A percentile compares a stretch with the other conserved stretches of the same genome.
phyloP scores from a whole-genome alignment of 345 rosid genomes.

The Citrus unshiu region DNA sequence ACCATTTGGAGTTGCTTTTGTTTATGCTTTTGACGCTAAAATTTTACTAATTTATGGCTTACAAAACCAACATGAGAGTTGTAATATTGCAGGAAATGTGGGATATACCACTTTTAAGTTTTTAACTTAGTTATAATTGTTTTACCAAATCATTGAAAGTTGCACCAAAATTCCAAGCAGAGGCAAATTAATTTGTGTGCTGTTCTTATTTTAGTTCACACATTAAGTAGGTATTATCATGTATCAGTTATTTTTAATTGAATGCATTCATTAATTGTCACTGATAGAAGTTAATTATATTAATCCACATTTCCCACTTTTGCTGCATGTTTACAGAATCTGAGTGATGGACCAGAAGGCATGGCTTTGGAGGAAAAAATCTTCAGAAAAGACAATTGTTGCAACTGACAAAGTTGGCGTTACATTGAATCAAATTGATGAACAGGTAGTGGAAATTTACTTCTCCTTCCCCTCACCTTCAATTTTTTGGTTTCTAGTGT shows the following conservation, averaged over 20 bases:
- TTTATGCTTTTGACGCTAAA: neutral
- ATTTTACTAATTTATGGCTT: neutral
- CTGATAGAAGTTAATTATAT: neutral
- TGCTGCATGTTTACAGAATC: neutral
- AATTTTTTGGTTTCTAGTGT: neutral
- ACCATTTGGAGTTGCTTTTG: neutral
- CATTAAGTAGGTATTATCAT: neutral
- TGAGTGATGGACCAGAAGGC: conserved; percentile 49
- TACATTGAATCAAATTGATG: conserved; percentile 25
- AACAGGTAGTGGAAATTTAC: conserved; percentile 38
- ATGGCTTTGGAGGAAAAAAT: conserved; percentile 66
- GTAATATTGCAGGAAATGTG: neutral
- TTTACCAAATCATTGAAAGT: neutral
- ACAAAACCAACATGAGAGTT: neutral
- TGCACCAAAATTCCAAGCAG: neutral
- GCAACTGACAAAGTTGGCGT: conserved; percentile 31
- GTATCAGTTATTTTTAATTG: too few species aligned
- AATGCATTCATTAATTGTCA: neutral
- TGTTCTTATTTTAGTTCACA: neutral
- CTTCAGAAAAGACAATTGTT: conserved; percentile 53
- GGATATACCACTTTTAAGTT: neutral
- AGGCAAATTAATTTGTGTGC: neutral
- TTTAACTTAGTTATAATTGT: neutral
- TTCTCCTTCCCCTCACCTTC: neutral
- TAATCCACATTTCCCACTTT: neutral